Conservation (phyloP, 1,284 basidiomycete genomes). For the Fomes fomentarius region DNA sequence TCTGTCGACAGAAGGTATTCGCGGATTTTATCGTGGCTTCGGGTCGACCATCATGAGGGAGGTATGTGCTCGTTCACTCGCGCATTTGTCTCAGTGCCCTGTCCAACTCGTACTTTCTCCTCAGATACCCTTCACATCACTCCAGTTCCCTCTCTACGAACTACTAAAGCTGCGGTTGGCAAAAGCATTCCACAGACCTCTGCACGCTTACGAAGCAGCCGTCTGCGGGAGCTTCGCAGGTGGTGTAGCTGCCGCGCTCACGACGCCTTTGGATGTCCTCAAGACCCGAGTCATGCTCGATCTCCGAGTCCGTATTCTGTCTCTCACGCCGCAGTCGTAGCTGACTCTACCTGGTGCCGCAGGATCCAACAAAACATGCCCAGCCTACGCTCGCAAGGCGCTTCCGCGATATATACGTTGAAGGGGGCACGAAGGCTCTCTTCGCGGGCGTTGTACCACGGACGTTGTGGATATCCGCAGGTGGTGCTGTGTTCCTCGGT, state of each 20-base stretch:
- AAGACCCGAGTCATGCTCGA: constrained; percentile 99
- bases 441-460: constrained; percentile 91
- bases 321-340: constrained; percentile 3
- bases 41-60: constrained; percentile 80
- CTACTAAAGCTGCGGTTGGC: constrained; percentile 75
- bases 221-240: constrained; percentile 92
- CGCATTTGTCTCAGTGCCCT: constrained; percentile 4
- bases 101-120: background rate
- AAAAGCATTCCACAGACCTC: constrained; percentile 51
- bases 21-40: constrained; percentile 82
- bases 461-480: constrained; percentile 94
- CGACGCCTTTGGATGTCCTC: constrained; percentile 95
- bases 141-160: constrained; percentile 98
- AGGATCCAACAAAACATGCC: constrained; percentile 53
- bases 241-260: constrained; percentile 86
- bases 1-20: constrained; percentile 59
- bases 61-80: constrained; percentile 41
- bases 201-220: constrained; percentile 86
- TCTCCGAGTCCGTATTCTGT: constrained; percentile 56
- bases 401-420: constrained; percentile 65
- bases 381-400: constrained; percentile 60
- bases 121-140: constrained; percentile 95
- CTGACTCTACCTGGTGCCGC: background rate
- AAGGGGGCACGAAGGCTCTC: constrained; percentile 78
- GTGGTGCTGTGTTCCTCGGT: constrained; percentile 96